Base-by-base conservation (phyloP, 1,284 basidiomycete genomes). In the Rugiboletus extremiorientalis region DNA sequence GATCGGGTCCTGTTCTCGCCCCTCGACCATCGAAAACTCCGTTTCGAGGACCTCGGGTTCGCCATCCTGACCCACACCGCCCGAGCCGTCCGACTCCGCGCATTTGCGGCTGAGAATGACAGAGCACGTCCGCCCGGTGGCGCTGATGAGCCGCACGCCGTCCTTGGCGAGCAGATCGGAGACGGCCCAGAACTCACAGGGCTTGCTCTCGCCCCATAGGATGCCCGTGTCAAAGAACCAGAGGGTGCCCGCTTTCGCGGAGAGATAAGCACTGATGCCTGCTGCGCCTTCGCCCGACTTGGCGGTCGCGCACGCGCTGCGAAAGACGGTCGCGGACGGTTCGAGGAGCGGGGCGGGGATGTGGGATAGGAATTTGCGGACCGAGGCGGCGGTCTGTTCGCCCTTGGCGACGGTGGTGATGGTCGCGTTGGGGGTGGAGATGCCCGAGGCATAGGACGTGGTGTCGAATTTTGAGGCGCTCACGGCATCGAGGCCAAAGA, bases 161-260 rank as follows among this genome's bases (percentile, higher is more conserved):
- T 84, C 81, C 54, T 74, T 78, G 40, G 70, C 69, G 4, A 81
- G 68, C 12, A 90, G 68, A 62, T 87, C 82, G 45, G 79, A 75
- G n/a, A 88, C 72, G 7, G 84, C 72, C 83, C 88, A 91, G 67
- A 88, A 91, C 65, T 88, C 85, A 66, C 85, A 88, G 4, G 88
- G 88, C 62, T 86, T 86, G 63, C 80, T 80, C 65, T 86, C 85
- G 42, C 88, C 87, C 82, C 86, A 88, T 10, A 91, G 76, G 11
- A 91, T 78, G 16, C 89, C 89, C 31, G 77, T 72, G 33, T 77
- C 71, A 50, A 87, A 75, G 75, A 91, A 91, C 86, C 87, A 90
- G 33, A 91, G 73, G 44, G 79, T 86, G 3, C 88, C 88, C 5
- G 79, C 69, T 65, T 89, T 90, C 3, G 88, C 88, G 28, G 80